Evolutionary conservation across 1,284 basidiomycete species (phyloP).

Genomic region (Ceratobasidium sp.): DNA sequence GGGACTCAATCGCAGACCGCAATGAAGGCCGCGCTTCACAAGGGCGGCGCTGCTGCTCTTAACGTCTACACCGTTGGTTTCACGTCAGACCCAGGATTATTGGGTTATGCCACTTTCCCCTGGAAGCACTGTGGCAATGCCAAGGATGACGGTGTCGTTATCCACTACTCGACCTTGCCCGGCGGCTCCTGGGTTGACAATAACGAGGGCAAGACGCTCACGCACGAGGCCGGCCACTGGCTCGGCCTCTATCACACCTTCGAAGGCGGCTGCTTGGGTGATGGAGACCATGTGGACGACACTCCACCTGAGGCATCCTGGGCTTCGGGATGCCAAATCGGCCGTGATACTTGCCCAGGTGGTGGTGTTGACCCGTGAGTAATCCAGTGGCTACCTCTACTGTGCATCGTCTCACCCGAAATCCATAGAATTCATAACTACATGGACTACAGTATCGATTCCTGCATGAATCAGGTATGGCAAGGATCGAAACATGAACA

Average conservation of each 20-base stretch:
- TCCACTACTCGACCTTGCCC: constrained; percentile 49
- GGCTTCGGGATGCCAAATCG: constrained; percentile 41
- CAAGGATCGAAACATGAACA: neutral
- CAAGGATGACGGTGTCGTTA: constrained; percentile 50
- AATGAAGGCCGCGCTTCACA: constrained; percentile 59
- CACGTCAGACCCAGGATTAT: too few relatives aligned
- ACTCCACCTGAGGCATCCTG: constrained; percentile 47
- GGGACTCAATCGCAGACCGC: constrained; percentile 57
- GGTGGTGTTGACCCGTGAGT: constrained; percentile 39
- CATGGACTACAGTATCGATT: constrained; percentile 44
- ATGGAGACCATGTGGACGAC: constrained; percentile 51
- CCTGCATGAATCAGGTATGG: constrained; percentile 47
- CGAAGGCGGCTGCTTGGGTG: constrained; percentile 45
- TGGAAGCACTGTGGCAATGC: constrained; percentile 40
- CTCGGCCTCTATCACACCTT: constrained; percentile 53
- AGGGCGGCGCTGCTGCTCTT: constrained; percentile 35
- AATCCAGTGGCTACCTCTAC: neutral
- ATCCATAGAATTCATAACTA: constrained; percentile 15
- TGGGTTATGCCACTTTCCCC: constrained; percentile 37
- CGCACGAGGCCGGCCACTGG: too few relatives aligned
- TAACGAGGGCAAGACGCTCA: constrained; percentile 51
- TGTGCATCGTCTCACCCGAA: neutral
- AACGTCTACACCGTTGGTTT: constrained; percentile 45
- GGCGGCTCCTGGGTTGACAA: constrained; percentile 50
- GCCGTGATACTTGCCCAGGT: constrained; percentile 43